These are phyloP conservation scores for Citropsis articulata DNA, from an alignment of 345 rosid species.

Conservation along the genomic window DNA sequence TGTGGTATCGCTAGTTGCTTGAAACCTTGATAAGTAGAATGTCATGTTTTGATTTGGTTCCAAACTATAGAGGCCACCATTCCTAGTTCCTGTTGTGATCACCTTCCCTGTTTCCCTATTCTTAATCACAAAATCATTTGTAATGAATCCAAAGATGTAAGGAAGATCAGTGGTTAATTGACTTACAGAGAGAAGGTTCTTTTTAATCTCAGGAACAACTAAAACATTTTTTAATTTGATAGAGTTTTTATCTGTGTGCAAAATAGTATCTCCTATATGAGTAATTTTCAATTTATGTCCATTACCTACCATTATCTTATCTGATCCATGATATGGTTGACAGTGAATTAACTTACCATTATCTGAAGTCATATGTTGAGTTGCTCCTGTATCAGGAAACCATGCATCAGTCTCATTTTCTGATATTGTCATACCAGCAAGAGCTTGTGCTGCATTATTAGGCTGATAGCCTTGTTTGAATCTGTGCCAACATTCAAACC, in stretches of 20 bases:
- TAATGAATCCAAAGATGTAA: background rate
- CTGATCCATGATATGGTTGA: background rate
- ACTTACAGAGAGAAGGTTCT: background rate
- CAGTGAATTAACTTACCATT: background rate
- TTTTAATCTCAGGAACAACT: background rate
- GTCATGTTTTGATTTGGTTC: background rate
- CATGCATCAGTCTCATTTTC: background rate
- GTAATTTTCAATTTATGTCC: background rate
- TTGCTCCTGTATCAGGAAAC: background rate
- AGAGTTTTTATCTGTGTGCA: background rate
- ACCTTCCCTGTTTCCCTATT: background rate
- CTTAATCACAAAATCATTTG: background rate
- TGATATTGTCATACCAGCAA: background rate
- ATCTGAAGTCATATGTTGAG: background rate
- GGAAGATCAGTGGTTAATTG: background rate
- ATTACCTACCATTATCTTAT: too few species aligned
- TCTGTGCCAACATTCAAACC: background rate
- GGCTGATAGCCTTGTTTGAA: background rate
- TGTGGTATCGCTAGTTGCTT: background rate
- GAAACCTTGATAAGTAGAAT: background rate
- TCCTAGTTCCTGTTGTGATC: background rate
- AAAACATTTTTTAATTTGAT: background rate
- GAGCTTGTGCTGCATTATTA: background rate
- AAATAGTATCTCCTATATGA: background rate
- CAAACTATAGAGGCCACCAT: background rate